Conservation (phyloP, 352 stramenopile species). For the Pythium dissotocum region DNA sequence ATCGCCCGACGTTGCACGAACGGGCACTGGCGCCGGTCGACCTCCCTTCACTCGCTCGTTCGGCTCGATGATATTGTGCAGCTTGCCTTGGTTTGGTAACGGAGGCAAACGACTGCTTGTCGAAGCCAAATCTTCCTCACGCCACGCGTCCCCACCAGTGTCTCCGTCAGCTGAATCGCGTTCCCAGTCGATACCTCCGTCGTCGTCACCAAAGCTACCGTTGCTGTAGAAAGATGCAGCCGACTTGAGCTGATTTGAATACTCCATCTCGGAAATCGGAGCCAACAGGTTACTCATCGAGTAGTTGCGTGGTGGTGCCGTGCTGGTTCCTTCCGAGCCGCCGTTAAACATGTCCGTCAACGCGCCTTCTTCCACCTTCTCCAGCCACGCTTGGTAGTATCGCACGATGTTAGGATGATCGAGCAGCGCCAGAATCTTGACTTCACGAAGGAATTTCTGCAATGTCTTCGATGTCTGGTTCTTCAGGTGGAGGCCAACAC, state of each 20-base stretch:
- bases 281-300: conserved; percentile 75
- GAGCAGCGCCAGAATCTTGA: conserved; percentile 90
- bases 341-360: background rate
- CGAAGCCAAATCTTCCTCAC: conserved; percentile 24
- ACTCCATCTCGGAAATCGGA: conserved; percentile 67
- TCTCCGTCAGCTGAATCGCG: conserved; percentile 46
- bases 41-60: conserved; percentile 14
- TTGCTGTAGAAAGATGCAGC: conserved; percentile 51
- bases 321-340: conserved; percentile 23
- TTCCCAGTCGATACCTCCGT: conserved; percentile 81
- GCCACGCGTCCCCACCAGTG: conserved; percentile 26
- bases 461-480: conserved; percentile 90
- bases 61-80: conserved; percentile 15
- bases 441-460: conserved; percentile 92
- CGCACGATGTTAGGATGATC: conserved; percentile 94
- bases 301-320: conserved; percentile 47
- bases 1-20: conserved; percentile 28
- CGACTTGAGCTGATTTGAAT: conserved; percentile 51
- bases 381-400: conserved; percentile 91
- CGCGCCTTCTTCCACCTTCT: conserved; percentile 74
- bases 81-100: background rate
- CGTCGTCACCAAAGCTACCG: conserved; percentile 47
- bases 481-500: conserved; percentile 78
- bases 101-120: background rate
- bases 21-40: too few relatives aligned